Evolutionary conservation across 768 basidiomycete species (phyloP).

Genomic region (Termitomyces sp.): DNA sequence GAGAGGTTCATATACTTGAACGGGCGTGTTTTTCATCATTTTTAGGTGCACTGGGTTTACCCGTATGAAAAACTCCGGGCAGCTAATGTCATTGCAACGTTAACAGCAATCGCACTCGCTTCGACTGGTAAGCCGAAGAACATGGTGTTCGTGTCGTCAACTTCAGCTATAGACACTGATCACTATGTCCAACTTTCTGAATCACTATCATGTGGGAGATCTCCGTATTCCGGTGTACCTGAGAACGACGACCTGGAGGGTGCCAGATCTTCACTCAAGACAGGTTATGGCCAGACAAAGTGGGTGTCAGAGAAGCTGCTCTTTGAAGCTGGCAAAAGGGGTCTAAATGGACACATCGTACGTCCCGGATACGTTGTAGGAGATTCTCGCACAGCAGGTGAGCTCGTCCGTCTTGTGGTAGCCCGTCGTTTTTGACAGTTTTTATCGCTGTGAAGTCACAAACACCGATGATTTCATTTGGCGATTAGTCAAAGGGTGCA

Average conservation of each 20-base stretch:
- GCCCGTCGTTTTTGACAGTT: constrained; percentile 5
- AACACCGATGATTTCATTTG: constrained; percentile 99
- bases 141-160: constrained; percentile 91
- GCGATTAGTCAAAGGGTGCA: constrained; percentile 97
- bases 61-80: constrained; percentile 91
- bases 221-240: constrained; percentile 63
- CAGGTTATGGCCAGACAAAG: constrained; percentile 96
- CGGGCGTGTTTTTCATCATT: background rate
- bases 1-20: constrained; percentile 20
- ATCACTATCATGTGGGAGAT: constrained; percentile 40
- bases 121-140: constrained; percentile 70
- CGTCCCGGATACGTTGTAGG: constrained; percentile 97
- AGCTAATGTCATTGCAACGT: constrained; percentile 89
- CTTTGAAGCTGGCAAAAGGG: constrained; percentile 86
- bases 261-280: constrained; percentile 68
- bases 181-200: constrained; percentile 89
- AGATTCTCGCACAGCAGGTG: constrained; percentile 83
- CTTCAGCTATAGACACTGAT: constrained; percentile 90
- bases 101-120: constrained; percentile 81
- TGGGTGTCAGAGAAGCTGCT: constrained; percentile 98
- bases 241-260: constrained; percentile 90
- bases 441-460: constrained; percentile 57
- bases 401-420: constrained; percentile 21
- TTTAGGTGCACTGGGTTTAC: constrained; percentile 97
- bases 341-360: constrained; percentile 80